phyloP scores from a whole-genome alignment of 1,284 basidiomycete genomes.

The Amylostereum areolatum region DNA sequence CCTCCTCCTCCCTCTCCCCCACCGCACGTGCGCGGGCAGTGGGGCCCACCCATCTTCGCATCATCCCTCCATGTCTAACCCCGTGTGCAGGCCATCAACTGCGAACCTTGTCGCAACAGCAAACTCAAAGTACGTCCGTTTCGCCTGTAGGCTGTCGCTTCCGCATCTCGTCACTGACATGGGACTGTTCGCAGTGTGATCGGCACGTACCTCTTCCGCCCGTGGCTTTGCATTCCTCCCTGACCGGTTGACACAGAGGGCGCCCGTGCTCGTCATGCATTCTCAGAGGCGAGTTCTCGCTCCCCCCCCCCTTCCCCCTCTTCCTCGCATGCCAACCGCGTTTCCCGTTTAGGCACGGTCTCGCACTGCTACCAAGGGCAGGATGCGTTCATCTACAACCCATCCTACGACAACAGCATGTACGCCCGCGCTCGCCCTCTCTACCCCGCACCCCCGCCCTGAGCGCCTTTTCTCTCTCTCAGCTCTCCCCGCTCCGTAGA shows the following conservation, averaged over 20 bases:
- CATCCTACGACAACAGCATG: conserved; percentile 44
- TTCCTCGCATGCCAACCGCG: conserved; percentile 6
- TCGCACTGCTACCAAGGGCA: conserved; percentile 63
- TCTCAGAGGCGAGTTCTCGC: conserved; percentile 47
- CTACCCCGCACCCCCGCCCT: conserved; percentile 3
- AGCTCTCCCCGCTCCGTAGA: conserved; percentile 40
- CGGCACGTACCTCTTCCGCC: conserved; percentile 1
- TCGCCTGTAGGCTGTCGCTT: too few relatives aligned
- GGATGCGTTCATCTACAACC: conserved; percentile 23
- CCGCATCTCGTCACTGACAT: not conserved
- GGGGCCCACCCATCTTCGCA: too few relatives aligned
- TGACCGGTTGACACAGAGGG: conserved; percentile 42
- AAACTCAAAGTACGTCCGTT: conserved; percentile 64
- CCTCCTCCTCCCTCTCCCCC: too few relatives aligned
- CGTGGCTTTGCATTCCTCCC: not conserved
- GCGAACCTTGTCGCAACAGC: conserved; percentile 76
- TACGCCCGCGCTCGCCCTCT: conserved; percentile 5
- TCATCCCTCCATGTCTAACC: too few relatives aligned
- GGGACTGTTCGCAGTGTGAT: too few relatives aligned
- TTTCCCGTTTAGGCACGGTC: conserved; percentile 52
- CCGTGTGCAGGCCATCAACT: conserved; percentile 85
- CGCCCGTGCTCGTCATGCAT: conserved; percentile 80
- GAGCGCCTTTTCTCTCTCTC: conserved; percentile 8
- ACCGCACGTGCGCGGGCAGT: too few relatives aligned
- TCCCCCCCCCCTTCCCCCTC: conserved; percentile 10